Conservation (phyloP, 345 rosid genomes). For the Acer saccharum region DNA sequence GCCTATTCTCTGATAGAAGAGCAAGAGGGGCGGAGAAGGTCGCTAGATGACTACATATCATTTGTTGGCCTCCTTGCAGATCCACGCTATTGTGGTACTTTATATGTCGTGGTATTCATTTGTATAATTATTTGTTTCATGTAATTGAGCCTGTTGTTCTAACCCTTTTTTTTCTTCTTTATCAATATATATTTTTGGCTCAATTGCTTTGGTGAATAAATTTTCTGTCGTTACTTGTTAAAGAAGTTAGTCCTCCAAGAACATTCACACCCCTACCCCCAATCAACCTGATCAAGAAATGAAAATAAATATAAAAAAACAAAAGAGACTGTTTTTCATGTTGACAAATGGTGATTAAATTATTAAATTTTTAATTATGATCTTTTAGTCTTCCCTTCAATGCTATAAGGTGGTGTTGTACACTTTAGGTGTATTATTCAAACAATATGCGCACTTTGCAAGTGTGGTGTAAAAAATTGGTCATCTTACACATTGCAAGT, state of each 20-base stretch:
- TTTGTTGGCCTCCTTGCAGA: conserved; percentile 96
- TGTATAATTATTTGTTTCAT: conserved; percentile 23
- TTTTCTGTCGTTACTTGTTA: not conserved
- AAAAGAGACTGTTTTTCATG: not conserved
- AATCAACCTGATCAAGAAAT: not conserved
- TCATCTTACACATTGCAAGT: not conserved
- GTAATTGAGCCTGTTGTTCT: conserved; percentile 13
- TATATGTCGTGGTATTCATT: conserved; percentile 41
- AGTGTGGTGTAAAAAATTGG: not conserved
- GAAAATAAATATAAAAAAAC: not conserved
- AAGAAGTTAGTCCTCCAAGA: not conserved
- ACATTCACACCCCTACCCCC: not conserved
- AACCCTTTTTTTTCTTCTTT: not conserved
- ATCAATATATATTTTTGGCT: conserved; percentile 12
- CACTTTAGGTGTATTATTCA: not conserved
- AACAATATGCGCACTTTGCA: not conserved
- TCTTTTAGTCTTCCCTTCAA: not conserved
- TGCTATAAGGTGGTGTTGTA: not conserved
- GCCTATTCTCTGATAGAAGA: conserved; percentile 87
- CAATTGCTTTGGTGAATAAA: conserved; percentile 3
- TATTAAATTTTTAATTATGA: not conserved
- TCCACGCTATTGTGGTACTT: conserved; percentile 93
- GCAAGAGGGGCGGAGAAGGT: conserved; percentile 75
- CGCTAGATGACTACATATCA: conserved; percentile 77
- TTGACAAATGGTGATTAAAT: not conserved